A percentile compares a stretch with the other conserved stretches of the same genome.
phyloP scores from a whole-genome alignment of 495 filamentous ascomycete species.

The Penicillium goetzii region DNA sequence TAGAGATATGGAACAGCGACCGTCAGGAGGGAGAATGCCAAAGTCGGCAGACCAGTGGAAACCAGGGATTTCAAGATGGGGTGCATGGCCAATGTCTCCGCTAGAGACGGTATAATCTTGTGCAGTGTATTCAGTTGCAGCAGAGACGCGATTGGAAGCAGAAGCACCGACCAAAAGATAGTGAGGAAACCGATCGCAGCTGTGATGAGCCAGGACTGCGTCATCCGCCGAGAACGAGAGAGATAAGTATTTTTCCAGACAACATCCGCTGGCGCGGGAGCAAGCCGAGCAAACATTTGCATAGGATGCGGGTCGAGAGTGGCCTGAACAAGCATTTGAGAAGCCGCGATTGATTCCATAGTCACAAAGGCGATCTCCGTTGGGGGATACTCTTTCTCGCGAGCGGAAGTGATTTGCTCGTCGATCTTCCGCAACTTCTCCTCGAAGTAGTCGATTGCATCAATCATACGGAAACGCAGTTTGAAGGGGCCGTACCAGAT shows the following conservation, averaged over 20 bases:
- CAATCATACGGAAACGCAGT: slow-evolving; percentile 71
- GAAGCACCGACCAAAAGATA: slow-evolving; percentile 85
- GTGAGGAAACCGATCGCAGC: slow-evolving; percentile 77
- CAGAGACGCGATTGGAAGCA: slow-evolving; percentile 77
- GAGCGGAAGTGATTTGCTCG: slow-evolving; percentile 68
- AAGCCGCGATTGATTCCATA: slow-evolving; percentile 91
- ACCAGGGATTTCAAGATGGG: slow-evolving; percentile 74
- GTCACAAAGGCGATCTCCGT: slow-evolving; percentile 92
- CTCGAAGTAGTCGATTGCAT: slow-evolving; percentile 93
- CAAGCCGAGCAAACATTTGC: slow-evolving; percentile 79
- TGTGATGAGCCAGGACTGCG: slow-evolving; percentile 81
- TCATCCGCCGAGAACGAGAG: slow-evolving; percentile 71
- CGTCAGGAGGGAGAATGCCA: slow-evolving; percentile 81
- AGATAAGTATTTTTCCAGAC: slow-evolving; percentile 93
- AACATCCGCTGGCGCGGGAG: slow-evolving; percentile 85
- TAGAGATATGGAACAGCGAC: slow-evolving; percentile 92
- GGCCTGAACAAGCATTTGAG: slow-evolving; percentile 93
- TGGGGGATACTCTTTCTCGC: slow-evolving; percentile 76
- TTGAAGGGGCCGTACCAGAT: slow-evolving; percentile 82
- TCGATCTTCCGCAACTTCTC: slow-evolving; percentile 82
- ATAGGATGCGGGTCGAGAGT: slow-evolving; percentile 86
- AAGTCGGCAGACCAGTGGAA: slow-evolving; percentile 83
- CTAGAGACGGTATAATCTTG: slow-evolving; percentile 71
- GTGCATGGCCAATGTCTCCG: slow-evolving; percentile 65
- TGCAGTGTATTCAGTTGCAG: slow-evolving; percentile 78